phyloP scores from a whole-genome alignment of 1,139 yeast genomes.

The Nakaseomyces kungkrabaensis region DNA sequence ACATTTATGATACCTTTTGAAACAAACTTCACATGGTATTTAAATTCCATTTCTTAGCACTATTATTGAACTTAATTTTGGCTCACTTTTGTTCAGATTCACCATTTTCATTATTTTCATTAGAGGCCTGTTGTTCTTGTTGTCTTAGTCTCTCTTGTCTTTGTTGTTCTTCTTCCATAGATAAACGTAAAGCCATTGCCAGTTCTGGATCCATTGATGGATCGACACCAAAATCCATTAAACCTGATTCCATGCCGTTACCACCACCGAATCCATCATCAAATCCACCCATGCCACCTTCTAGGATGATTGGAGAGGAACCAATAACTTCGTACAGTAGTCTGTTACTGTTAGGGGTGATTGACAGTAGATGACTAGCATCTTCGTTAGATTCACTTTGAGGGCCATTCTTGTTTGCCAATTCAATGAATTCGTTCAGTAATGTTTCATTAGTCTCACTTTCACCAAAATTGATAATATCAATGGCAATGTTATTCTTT shows the following conservation, averaged over 20 bases:
- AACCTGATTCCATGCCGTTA: conserved; percentile 32
- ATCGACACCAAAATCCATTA: conserved; percentile 60
- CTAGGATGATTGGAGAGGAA: conserved; percentile 30
- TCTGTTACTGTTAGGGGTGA: conserved; percentile 54
- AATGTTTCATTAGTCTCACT: conserved; percentile 66
- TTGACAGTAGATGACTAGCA: conserved; percentile 74
- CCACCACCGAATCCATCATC: conserved; percentile 34
- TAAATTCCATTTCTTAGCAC: no score
- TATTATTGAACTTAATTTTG: neutral
- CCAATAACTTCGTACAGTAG: conserved; percentile 39
- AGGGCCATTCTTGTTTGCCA: conserved; percentile 42
- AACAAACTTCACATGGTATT: no score
- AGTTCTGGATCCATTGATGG: conserved; percentile 95
- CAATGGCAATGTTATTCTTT: conserved; percentile 86
- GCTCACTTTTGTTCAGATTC: neutral
- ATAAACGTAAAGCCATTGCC: conserved; percentile 68
- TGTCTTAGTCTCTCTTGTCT: conserved; percentile 33
- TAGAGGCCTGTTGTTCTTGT: conserved; percentile 11
- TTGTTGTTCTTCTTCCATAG: conserved; percentile 36
- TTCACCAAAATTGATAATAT: conserved; percentile 88
- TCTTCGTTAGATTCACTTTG: conserved; percentile 40
- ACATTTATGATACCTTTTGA: neutral
- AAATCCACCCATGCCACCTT: conserved; percentile 14
- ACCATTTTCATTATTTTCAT: conserved; percentile 1
- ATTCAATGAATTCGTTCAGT: conserved; percentile 70